These are phyloP conservation scores for Nakaseomyces kungkrabaensis DNA, from an alignment of 1,139 yeast genomes.

Conservation along the genomic window DNA sequence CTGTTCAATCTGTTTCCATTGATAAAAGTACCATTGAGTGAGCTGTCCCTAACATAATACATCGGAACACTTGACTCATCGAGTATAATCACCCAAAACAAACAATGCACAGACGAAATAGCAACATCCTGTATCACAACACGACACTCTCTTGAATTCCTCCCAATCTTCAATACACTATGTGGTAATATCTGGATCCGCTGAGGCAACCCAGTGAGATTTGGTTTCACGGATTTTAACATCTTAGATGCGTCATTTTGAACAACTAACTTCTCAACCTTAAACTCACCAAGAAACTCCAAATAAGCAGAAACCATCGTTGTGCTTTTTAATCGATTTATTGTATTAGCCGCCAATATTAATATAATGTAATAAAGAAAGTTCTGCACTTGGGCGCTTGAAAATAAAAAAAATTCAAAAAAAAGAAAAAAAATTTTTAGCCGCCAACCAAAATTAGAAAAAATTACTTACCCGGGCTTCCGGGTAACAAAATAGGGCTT, in stretches of 20 bases:
- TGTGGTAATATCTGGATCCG: constrained; percentile 11
- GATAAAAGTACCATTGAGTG: constrained; percentile 45
- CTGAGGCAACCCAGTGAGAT: background rate
- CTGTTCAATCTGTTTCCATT: constrained; percentile 34
- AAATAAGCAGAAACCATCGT: background rate
- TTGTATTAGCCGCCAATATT: too few species aligned
- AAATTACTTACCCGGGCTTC: background rate
- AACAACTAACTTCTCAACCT: background rate
- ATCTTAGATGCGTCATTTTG: background rate
- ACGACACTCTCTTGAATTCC: constrained; percentile 26
- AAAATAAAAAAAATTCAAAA: background rate
- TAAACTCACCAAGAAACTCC: background rate
- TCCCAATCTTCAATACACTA: constrained; percentile 29
- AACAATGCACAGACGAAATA: constrained; percentile 38
- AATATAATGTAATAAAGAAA: too few species aligned
- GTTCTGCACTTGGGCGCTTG: too few species aligned
- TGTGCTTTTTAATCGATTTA: too few species aligned
- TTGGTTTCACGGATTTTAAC: background rate
- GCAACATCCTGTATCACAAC: constrained; percentile 28
- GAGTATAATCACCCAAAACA: constrained; percentile 42
- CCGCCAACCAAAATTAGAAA: too few species aligned
- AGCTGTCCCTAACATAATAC: constrained; percentile 44
- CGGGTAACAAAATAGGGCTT: background rate
- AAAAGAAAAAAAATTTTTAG: background rate
- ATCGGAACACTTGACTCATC: constrained; percentile 40